Evolutionary conservation across 2,329 filamentous ascomycete species (phyloP).

Genomic region (Fusarium temperatum): DNA sequence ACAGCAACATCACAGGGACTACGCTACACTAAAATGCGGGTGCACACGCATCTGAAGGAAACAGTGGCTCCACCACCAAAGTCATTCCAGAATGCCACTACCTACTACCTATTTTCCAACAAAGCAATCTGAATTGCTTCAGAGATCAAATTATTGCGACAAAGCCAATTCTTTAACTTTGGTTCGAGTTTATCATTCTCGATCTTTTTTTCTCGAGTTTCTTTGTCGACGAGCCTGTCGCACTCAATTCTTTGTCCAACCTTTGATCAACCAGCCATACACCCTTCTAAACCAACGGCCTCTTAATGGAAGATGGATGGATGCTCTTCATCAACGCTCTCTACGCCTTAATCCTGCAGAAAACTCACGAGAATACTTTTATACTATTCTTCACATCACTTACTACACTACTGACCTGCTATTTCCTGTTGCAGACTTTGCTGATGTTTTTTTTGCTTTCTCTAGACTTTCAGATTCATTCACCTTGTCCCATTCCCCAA

Average conservation of each 20-base stretch:
- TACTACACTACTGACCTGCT: neutral
- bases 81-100: constrained; percentile 29
- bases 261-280: constrained; percentile 18
- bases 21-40: constrained; percentile 35
- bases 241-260: constrained; percentile 38
- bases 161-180: constrained; percentile 34
- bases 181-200: constrained; percentile 11
- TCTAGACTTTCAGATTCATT: constrained; percentile 37
- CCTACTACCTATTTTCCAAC: constrained; percentile 16
- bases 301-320: constrained; percentile 8
- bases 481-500: constrained; percentile 22
- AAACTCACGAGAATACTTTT: neutral
- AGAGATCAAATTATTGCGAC: constrained; percentile 18
- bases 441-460: constrained; percentile 37
- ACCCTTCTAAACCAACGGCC: constrained; percentile 3
- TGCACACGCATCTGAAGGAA: constrained; percentile 33
- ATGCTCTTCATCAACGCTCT: constrained; percentile 20
- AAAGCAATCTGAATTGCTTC: constrained; percentile 28
- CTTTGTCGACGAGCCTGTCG: constrained; percentile 31
- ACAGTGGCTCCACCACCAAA: constrained; percentile 37
- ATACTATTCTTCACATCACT: neutral
- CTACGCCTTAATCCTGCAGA: constrained; percentile 3
- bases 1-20: constrained; percentile 37
- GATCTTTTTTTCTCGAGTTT: neutral
- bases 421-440: constrained; percentile 21